Base-by-base conservation (phyloP, 306 rosid species). In the Cucurbita ficifolia region DNA sequence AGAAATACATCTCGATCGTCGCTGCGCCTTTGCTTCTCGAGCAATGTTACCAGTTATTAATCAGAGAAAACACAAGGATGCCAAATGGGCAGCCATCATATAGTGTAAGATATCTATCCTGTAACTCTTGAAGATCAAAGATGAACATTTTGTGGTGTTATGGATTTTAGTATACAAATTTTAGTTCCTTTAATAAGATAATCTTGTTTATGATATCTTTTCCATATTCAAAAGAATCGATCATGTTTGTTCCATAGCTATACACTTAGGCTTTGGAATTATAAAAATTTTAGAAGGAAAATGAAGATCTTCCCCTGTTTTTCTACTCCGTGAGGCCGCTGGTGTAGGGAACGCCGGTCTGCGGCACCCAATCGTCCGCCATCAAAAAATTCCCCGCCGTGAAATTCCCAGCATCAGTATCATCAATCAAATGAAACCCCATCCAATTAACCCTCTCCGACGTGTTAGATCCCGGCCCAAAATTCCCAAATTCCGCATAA, bases 401-500 rank as follows among this genome's bases (percentile, higher is more conserved):
- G 69, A 92, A 92, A 55, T 71, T 92, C 11, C 83, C 87, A 1
- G 91, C 96, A 39, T 83, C 92, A 0, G 79, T 76, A 2, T 76
- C 78, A 78, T 80, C 72, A 29, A 89, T 86, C 75, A 86, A 74
- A 61, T 86, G 94, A 73, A 80, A 89, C 1, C 96, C 92, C 0
- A 50, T 7, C 97, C 96, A 92, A 0, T 46, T 68, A 16, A 89
- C 96, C 71, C 96, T 78, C 18, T 40, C 74, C 0, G 60, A 2
- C 1, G 88, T 86, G 72, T 75, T n/a, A 8, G 97, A 87, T 54
- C 89, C 90, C 5, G 86, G 83, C 9, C 96, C 97, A 0, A 80
- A 82, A 64, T 92, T 92, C 22, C 82, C 81, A 52, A 60, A 90
- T 84, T 93, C 98, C 0, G 90, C 98, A 49, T 93, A 93, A 73